Percentiles rank a stretch among this genome's conserved stretches.
These are phyloP conservation scores for Cryptococcus sp. DNA, from an alignment of 1,284 basidiomycete genomes.

Conservation along the genomic window DNA sequence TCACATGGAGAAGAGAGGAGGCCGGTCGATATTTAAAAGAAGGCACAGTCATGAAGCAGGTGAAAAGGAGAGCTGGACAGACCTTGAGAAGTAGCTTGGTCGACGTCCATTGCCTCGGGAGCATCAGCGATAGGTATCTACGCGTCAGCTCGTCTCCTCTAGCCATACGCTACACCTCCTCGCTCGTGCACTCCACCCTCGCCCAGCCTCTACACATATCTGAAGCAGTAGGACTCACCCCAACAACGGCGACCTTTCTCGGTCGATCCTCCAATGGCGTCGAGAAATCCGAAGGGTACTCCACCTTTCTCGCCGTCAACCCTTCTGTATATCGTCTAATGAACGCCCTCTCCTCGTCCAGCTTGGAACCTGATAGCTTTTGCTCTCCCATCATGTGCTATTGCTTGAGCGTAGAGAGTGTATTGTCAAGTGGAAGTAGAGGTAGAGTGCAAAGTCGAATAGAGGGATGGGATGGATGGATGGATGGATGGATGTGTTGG, in stretches of 20 bases:
- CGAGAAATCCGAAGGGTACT: slow-evolving; percentile 68
- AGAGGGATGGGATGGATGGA: too few species aligned
- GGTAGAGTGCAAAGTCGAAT: too few species aligned
- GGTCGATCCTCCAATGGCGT: slow-evolving; percentile 65
- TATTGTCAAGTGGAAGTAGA: too few species aligned
- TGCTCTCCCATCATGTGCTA: slow-evolving; percentile 24
- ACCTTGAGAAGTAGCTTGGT: slow-evolving; percentile 23
- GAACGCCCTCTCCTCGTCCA: slow-evolving; percentile 60
- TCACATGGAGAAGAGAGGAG: too few species aligned
- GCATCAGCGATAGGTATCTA: slow-evolving; percentile 46
- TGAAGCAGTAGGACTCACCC: slow-evolving; percentile 51
- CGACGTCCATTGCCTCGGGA: slow-evolving; percentile 36
- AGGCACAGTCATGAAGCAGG: too few species aligned
- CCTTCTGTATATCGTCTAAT: slow-evolving; percentile 66
- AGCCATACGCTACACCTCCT: too few species aligned
- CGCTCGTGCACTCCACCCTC: too few species aligned
- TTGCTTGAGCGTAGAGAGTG: too few species aligned
- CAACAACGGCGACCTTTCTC: slow-evolving; percentile 65
- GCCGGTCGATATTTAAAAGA: too few species aligned
- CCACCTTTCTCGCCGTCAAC: slow-evolving; percentile 62
- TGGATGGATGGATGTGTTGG: too few species aligned
- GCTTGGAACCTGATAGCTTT: slow-evolving; percentile 50
- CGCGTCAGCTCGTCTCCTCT: too few species aligned
- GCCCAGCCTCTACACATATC: too few species aligned
- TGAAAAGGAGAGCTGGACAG: slow-evolving; percentile 2